These are phyloP conservation scores for Oryza longistaminata DNA, from an alignment of 176 grass and related monocot species.

Conservation along the genomic window DNA sequence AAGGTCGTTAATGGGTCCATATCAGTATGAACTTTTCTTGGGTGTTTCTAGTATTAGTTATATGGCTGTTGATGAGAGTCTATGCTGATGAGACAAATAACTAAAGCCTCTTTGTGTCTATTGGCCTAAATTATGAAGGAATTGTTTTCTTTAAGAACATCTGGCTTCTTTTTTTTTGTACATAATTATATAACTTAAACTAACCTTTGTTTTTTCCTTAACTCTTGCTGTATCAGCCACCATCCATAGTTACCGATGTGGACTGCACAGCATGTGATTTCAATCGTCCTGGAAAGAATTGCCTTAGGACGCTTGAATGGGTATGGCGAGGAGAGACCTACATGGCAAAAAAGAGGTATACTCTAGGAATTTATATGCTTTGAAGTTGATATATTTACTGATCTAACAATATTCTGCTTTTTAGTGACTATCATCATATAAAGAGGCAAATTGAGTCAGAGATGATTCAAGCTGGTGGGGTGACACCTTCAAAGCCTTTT, in stretches of 20 bases:
- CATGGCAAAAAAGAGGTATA: slow-evolving; percentile 87
- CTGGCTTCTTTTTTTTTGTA: neutral
- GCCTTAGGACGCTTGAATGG: slow-evolving; percentile 95
- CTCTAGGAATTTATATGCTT: slow-evolving; percentile 24
- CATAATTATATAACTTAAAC: slow-evolving; percentile 30
- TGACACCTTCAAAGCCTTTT: slow-evolving; percentile 64
- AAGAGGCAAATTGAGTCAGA: slow-evolving; percentile 98
- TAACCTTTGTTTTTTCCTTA: neutral
- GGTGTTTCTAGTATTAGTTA: slow-evolving; percentile 21
- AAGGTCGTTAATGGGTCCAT: neutral
- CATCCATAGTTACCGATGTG: slow-evolving; percentile 96
- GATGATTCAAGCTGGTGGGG: slow-evolving; percentile 66
- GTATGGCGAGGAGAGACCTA: slow-evolving; percentile 95
- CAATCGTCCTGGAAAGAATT: slow-evolving; percentile 97
- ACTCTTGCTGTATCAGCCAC: slow-evolving; percentile 59
- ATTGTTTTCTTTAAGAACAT: slow-evolving; percentile 16
- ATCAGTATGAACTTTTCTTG: neutral
- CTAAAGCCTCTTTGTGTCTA: neutral
- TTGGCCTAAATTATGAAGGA: slow-evolving; percentile 8
- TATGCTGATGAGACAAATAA: slow-evolving; percentile 5
- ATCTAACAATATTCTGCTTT: slow-evolving; percentile 34
- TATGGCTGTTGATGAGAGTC: slow-evolving; percentile 17
- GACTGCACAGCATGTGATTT: slow-evolving; percentile 98
- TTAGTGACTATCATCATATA: slow-evolving; percentile 97
- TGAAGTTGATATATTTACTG: slow-evolving; percentile 28